Evolutionary conservation across 192 early-diverging fungal species (phyloP).

Genomic region (Fimicolochytrium jonesii): DNA sequence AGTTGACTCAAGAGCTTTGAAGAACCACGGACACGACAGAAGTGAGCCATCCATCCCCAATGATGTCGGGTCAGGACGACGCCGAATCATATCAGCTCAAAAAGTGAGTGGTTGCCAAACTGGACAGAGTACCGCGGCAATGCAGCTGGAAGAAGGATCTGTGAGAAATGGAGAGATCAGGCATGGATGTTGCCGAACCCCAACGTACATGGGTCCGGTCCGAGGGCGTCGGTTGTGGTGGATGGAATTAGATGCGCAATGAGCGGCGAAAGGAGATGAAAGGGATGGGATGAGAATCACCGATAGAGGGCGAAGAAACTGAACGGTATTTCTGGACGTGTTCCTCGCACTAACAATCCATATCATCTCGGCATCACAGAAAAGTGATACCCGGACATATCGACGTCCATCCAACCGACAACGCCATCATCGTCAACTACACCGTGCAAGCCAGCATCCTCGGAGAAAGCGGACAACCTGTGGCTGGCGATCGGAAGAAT

Average conservation of each 20-base stretch:
- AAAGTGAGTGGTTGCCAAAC: conserved; percentile 10
- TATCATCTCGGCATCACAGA: conserved; percentile 16
- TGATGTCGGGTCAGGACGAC: conserved; percentile 17
- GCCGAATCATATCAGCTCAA: conserved; percentile 22
- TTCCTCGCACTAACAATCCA: background rate
- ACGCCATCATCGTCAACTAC: conserved; percentile 48
- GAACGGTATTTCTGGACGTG: background rate
- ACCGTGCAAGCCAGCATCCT: conserved; percentile 40
- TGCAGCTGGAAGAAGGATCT: no score
- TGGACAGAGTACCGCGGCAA: background rate
- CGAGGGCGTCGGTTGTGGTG: no score
- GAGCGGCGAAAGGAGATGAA: no score
- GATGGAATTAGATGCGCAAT: no score
- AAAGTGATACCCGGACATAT: conserved; percentile 45
- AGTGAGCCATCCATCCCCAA: background rate
- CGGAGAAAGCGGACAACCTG: conserved; percentile 38
- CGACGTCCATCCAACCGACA: conserved; percentile 49
- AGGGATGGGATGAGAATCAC: no score
- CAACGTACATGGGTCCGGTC: no score
- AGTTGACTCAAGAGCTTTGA: no score
- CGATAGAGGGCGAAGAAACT: background rate
- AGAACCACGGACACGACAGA: no score
- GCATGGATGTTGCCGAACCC: no score
- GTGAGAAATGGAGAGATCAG: no score
- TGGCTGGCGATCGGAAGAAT: conserved; percentile 37